phyloP scores from a whole-genome alignment of 2,329 filamentous ascomycete genomes.

The Erysiphe pulchra region DNA sequence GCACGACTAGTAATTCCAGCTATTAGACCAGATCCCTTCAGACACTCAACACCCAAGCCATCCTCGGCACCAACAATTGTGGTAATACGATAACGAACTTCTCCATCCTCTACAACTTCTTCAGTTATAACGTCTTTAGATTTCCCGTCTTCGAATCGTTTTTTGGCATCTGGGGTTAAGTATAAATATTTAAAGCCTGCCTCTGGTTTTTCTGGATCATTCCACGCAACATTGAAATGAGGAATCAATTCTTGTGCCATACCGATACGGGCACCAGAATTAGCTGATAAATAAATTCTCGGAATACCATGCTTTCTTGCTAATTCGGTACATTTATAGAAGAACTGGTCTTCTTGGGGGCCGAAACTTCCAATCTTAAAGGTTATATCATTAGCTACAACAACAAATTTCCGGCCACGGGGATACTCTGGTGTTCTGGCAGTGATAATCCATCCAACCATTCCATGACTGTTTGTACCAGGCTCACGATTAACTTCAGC shows the following conservation, averaged over 20 bases:
- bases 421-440: constrained; percentile 92
- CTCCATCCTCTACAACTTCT: constrained; percentile 59
- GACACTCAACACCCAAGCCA: constrained; percentile 87
- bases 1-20: constrained; percentile 89
- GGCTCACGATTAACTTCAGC: constrained; percentile 86
- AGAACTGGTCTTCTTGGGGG: constrained; percentile 89
- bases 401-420: constrained; percentile 70
- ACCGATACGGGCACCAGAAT: constrained; percentile 92
- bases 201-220: constrained; percentile 55
- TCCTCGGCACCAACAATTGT: constrained; percentile 86
- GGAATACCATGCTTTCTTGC: constrained; percentile 86
- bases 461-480: constrained; percentile 85
- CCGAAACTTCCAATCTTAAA: constrained; percentile 98
- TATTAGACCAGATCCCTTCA: constrained; percentile 92
- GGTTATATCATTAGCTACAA: constrained; percentile 97
- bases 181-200: constrained; percentile 94
- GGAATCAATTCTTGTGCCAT: constrained; percentile 93
- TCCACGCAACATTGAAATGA: constrained; percentile 94
- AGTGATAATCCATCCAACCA: constrained; percentile 95
- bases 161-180: constrained; percentile 63
- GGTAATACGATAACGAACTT: constrained; percentile 80
- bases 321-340: constrained; percentile 95
- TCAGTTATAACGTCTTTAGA: constrained; percentile 66
- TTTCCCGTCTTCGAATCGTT: constrained; percentile 58
- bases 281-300: constrained; percentile 91